Base-by-base conservation (phyloP, 768 basidiomycete species). In the Naganishia randhawae region DNA sequence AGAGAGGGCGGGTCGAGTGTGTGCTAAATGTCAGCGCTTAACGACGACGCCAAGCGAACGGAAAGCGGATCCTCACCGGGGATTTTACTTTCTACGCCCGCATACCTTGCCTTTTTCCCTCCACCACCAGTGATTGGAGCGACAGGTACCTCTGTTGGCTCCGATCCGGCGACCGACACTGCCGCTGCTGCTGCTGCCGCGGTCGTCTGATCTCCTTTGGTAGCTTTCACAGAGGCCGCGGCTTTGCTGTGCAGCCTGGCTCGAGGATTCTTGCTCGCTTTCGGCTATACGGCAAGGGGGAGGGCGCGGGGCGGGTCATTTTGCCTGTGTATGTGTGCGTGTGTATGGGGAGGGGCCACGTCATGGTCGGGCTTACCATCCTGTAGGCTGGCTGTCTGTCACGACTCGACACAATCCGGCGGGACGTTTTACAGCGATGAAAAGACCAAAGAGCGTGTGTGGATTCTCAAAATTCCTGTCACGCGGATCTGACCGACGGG, bases 181-280 rank as follows among this genome's bases (percentile, higher is more conserved):
- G 72, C 72, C 32, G 75, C 74, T 37, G 73, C 73, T 25, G 79
- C 57, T 41, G 70, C 54, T 37, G 75, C 76, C 37, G 73, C 64
- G 29, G 80, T 71, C 64, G 81, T 80, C 51, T 75, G 70, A 62
- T 81, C 82, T 53, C 78, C 71, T 79, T 82, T 42, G 72, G 16
- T 25, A 13, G 31, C 16, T 67, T 78, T 75, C 73, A 63, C 75
- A 73, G 74, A 73, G 41, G 73, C 74, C 63, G 75, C 81, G 42
- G 78, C 76, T 65, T 69, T 69, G 39, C 48, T 61, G 41, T 69
- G 69, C 8, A 69, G 25, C 33, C 64, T 39, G 17, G 69, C 54
- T 51, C 69, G 63, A 1, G 52, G 63, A 25, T 52, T 53, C 54
- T 69, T 69, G 32, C 63, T 64, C 25, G 64, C 69, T 65, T 64